These are phyloP conservation scores for Helianthus annuus DNA, from an alignment of 129 eudicot genomes.

Conservation along the genomic window DNA sequence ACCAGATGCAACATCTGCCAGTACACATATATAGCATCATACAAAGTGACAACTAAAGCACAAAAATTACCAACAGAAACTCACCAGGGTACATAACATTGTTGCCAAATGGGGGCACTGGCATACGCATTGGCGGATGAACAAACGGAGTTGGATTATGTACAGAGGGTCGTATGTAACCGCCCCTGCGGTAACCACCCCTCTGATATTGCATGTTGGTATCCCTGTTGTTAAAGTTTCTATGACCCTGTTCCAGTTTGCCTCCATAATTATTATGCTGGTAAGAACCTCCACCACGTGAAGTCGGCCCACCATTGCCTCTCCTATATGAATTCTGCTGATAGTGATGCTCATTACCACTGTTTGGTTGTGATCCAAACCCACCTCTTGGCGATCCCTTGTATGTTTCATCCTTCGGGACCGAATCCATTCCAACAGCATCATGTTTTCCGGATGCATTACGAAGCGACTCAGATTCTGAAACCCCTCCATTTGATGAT, in stretches of 20 bases:
- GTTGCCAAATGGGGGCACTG: constrained; percentile 49
- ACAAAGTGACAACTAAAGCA: constrained; percentile 1
- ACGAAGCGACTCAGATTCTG: constrained; percentile 33
- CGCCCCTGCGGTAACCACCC: constrained; percentile 60
- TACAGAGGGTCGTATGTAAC: constrained; percentile 45
- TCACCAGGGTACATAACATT: constrained; percentile 70
- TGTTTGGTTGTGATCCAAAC: constrained; percentile 37
- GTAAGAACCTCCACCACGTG: constrained; percentile 64
- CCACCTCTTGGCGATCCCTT: too few relatives aligned
- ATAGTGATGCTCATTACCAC: constrained; percentile 49
- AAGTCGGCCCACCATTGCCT: constrained; percentile 56
- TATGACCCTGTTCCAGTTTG: constrained; percentile 57
- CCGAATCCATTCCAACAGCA: constrained; percentile 37
- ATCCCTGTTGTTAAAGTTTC: constrained; percentile 59
- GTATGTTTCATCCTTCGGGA: constrained; percentile 30
- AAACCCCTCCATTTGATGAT: constrained; percentile 52
- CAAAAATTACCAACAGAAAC: constrained; percentile 7
- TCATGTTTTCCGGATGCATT: constrained; percentile 39
- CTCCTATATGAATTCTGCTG: constrained; percentile 61
- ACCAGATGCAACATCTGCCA: constrained; percentile 57
- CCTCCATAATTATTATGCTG: constrained; percentile 54
- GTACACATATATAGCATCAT: too few relatives aligned
- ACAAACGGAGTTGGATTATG: constrained; percentile 47
- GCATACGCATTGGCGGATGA: constrained; percentile 50
- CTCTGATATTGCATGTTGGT: constrained; percentile 55